A percentile compares a stretch with the other conserved stretches of the same genome.
phyloP scores from a whole-genome alignment of 1,284 basidiomycete species.

The Leccinum griseonigrum region DNA sequence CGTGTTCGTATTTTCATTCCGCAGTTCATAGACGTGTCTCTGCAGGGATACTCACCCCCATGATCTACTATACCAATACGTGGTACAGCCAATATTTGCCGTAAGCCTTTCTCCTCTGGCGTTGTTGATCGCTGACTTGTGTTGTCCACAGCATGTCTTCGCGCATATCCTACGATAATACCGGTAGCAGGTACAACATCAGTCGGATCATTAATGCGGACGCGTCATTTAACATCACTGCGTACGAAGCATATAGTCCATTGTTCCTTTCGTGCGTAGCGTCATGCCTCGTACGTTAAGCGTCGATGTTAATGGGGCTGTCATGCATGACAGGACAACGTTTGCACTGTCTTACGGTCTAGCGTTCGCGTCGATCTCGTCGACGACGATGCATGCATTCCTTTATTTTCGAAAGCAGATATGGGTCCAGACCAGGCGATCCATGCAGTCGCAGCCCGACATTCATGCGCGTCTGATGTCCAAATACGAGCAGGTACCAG shows the following conservation, averaged over 20 bases:
- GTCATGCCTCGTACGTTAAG: not conserved
- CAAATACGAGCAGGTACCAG: constrained; percentile 67
- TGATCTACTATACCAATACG: constrained; percentile 62
- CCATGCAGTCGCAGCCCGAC: constrained; percentile 64
- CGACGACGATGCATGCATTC: constrained; percentile 64
- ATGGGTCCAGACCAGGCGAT: constrained; percentile 48
- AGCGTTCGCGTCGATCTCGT: constrained; percentile 67
- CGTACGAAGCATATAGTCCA: constrained; percentile 80
- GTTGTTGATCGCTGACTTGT: not conserved
- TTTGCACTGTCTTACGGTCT: constrained; percentile 70
- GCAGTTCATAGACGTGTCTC: not conserved
- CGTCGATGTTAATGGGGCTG: not conserved
- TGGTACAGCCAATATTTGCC: constrained; percentile 64
- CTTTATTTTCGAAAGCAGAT: constrained; percentile 72
- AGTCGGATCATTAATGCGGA: constrained; percentile 59
- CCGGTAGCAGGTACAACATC: constrained; percentile 68
- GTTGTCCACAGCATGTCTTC: constrained; percentile 44
- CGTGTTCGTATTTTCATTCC: not conserved
- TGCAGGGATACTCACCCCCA: constrained; percentile 60
- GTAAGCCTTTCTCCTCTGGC: not conserved
- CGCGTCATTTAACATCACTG: constrained; percentile 55
- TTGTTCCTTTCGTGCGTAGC: constrained; percentile 67
- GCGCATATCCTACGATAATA: constrained; percentile 59
- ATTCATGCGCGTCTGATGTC: constrained; percentile 75
- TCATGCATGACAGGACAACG: constrained; percentile 28